These are phyloP conservation scores for Przewalskia tangutica DNA, from an alignment of 257 asterid genomes.

Conservation along the genomic window DNA sequence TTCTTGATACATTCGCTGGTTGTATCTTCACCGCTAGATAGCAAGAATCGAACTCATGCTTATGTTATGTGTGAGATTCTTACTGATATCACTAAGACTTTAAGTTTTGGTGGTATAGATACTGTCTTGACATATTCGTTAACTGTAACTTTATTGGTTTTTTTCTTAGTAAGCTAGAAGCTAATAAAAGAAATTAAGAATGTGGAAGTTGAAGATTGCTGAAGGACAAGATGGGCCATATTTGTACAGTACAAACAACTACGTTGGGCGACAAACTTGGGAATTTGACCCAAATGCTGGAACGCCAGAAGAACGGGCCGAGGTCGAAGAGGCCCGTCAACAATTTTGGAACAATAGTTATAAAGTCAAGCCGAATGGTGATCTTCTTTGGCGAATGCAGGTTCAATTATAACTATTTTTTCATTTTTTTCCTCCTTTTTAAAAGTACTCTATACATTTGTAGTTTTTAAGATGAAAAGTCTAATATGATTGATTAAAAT, in stretches of 20 bases:
- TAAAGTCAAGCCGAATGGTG: constrained; percentile 48
- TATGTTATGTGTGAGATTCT: not conserved
- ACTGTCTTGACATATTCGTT: not conserved
- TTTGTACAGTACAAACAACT: constrained; percentile 55
- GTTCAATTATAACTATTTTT: not conserved
- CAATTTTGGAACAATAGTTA: constrained; percentile 52
- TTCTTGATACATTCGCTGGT: not conserved
- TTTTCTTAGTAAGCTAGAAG: not conserved
- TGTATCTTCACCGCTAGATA: not conserved
- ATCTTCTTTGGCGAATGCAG: constrained; percentile 60
- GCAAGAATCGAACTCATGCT: no score
- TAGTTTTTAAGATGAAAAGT: no score
- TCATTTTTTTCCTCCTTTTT: no score
- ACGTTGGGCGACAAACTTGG: constrained; percentile 60
- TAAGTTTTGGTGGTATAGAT: not conserved
- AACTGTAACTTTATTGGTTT: not conserved
- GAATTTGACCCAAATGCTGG: constrained; percentile 42
- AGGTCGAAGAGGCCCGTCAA: constrained; percentile 34
- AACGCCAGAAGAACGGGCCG: constrained; percentile 36
- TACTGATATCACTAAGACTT: not conserved
- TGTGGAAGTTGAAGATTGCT: constrained; percentile 60
- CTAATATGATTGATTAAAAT: no score
- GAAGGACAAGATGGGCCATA: constrained; percentile 40
- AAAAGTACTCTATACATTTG: no score
- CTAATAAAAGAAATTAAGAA: constrained; percentile 1